Evolutionary conservation across 2,329 filamentous ascomycete genomes (phyloP), one percentile per base, ranked within the genome.

Genomic region (Elsinoe ampelina): DNA sequence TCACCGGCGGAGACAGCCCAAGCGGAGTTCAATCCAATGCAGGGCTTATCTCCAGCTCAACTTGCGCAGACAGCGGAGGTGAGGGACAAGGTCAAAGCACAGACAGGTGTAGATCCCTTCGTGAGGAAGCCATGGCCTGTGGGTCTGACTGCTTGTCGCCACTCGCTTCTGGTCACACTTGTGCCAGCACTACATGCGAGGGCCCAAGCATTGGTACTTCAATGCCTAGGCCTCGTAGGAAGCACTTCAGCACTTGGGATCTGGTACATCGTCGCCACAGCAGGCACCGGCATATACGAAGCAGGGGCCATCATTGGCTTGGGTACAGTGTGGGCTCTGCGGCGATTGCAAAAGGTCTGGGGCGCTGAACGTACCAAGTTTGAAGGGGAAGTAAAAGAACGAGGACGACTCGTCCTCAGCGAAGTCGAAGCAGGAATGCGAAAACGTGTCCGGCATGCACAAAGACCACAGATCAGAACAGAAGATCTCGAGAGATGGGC

Each of bases 211-310:
- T 66, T 74, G 1, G 83, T 95, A 3, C 68, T 95, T 3, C 84
- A 90, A 65, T 87, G 87, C 0, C 72, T 89, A 0, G 85, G 83
- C 54, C 89, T 88, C 0, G 86, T 87, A 0, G 81, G 82, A 3
- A 72, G 69, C 59, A 74, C 65, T 54, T 75, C 77, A 10, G 79
- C 78, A 0, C 72, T 84, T 2, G 79, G 77, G 0, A 75, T 71
- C 0, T 74, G 83, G 57, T 73, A 81, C 2, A 82, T 80, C 65
- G 61, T 80, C 15, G 81, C 80, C 13, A 64, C 77, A 7, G 73
- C 76, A 0, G 71, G 76, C 0, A 73, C 77, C 6, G 75, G 75
- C 0, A 57, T 79, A 1, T 82, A 82, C 58, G 80, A 83, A 66
- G 78, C 80, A 3, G 77, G 80, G 36, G 80, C 79, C 2, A 71